A percentile compares a stretch with the other conserved stretches of the same genome.
These are phyloP conservation scores for Cystoderma amianthinum DNA, from an alignment of 768 basidiomycete species.

Conservation along the genomic window DNA sequence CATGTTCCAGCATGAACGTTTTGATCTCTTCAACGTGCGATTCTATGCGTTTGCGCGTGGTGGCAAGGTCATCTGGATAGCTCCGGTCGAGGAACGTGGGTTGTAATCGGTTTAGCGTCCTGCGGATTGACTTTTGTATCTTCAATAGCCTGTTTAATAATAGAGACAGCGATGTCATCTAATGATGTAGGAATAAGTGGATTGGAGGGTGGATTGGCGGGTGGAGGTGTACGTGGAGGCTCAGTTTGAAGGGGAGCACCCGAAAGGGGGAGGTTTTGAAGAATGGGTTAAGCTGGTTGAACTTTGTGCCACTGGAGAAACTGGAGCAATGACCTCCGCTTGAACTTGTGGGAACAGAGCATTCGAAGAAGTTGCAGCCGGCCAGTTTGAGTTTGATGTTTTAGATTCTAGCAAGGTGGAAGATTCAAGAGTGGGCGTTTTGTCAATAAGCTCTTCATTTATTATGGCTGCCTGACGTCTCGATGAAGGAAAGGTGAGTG, in stretches of 20 bases:
- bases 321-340: slow-evolving; percentile 2
- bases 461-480: too few relatives aligned
- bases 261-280: not conserved
- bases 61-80: slow-evolving; percentile 30
- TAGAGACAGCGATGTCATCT: slow-evolving; percentile 49
- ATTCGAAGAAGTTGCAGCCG: slow-evolving; percentile 4
- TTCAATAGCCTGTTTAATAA: slow-evolving; percentile 53
- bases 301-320: slow-evolving; percentile 9
- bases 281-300: too few relatives aligned
- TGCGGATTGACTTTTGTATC: slow-evolving; percentile 22
- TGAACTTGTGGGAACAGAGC: too few relatives aligned
- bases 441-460: too few relatives aligned
- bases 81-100: slow-evolving; percentile 1
- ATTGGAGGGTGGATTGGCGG: not conserved
- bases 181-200: too few relatives aligned
- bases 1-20: slow-evolving; percentile 37
- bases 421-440: too few relatives aligned
- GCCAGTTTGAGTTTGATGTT: too few relatives aligned
- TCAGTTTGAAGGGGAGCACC: not conserved
- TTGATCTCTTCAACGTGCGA: slow-evolving; percentile 48
- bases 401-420: slow-evolving; percentile 1
- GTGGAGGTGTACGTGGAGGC: not conserved
- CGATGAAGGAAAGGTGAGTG: too few relatives aligned
- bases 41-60: slow-evolving; percentile 40
- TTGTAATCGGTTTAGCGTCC: too few relatives aligned